Percentiles rank a stretch among this genome's conserved stretches.
These are phyloP conservation scores for Endoconidiophora polonica DNA, from an alignment of 2,329 filamentous ascomycete genomes.

Conservation along the genomic window DNA sequence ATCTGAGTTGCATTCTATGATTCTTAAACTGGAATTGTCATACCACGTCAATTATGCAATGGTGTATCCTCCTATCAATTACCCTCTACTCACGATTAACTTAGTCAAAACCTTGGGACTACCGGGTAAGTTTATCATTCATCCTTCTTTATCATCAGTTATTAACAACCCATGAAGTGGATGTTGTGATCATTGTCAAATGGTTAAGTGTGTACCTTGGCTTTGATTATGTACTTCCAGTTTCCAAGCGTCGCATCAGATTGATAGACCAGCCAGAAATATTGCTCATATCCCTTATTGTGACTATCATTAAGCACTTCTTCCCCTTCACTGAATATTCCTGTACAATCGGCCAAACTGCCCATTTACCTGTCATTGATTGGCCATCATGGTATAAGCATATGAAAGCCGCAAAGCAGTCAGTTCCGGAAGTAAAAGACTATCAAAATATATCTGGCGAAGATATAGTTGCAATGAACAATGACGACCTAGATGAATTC, in stretches of 20 bases:
- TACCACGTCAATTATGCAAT: conserved; percentile 55
- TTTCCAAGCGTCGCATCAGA: conserved; percentile 10
- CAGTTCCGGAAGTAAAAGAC: conserved; percentile 18
- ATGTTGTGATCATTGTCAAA: conserved; percentile 12
- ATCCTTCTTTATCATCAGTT: no score
- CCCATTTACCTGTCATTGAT: conserved; percentile 31
- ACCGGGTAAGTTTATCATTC: conserved; percentile 38
- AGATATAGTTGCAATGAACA: conserved; percentile 45
- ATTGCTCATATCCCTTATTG: conserved; percentile 50
- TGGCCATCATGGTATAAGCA: conserved; percentile 48
- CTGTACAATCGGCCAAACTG: conserved; percentile 17
- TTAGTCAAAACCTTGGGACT: conserved; percentile 57
- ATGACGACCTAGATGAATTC: conserved; percentile 47
- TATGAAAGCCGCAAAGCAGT: conserved; percentile 16
- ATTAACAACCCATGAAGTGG: conserved; percentile 12
- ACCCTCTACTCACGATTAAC: conserved; percentile 48
- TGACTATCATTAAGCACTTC: conserved; percentile 62
- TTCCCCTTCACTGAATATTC: conserved; percentile 49
- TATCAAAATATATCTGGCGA: conserved; percentile 40
- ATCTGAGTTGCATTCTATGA: conserved; percentile 45
- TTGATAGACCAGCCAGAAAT: conserved; percentile 53
- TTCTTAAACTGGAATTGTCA: conserved; percentile 44
- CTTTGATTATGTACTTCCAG: conserved; percentile 3
- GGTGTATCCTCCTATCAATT: conserved; percentile 55
- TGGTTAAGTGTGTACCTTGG: conserved; percentile 4